A percentile compares a stretch with the other conserved stretches of the same genome.
phyloP scores from a whole-genome alignment of 495 filamentous ascomycete genomes.

The Hypomontagnella monticulosa region DNA sequence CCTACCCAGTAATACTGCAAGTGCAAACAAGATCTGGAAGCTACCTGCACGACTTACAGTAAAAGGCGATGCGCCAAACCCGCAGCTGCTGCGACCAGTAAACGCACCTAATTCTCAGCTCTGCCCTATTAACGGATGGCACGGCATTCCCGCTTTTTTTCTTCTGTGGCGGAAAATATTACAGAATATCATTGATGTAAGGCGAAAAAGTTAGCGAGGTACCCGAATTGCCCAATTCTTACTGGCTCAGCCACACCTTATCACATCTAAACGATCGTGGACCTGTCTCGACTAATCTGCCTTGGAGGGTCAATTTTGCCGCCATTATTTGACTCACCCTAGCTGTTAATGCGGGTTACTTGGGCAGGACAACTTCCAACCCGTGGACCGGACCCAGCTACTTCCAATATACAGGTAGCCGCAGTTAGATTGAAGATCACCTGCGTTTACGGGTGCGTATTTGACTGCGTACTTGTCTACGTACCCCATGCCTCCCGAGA shows the following conservation, averaged over 20 bases:
- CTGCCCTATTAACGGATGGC: slow-evolving; percentile 33
- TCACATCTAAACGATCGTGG: background rate
- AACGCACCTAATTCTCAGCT: slow-evolving; percentile 26
- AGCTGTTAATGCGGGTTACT: background rate
- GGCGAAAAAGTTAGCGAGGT: too few relatives aligned
- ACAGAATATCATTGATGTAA: background rate
- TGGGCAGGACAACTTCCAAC: slow-evolving; percentile 18
- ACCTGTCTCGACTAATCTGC: slow-evolving; percentile 22
- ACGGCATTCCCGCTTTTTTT: slow-evolving; percentile 22
- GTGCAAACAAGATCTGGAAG: slow-evolving; percentile 14
- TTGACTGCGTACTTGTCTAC: background rate
- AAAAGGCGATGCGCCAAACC: slow-evolving; percentile 10
- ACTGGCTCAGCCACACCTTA: slow-evolving; percentile 29
- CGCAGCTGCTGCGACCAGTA: slow-evolving; percentile 15
- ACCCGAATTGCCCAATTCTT: slow-evolving; percentile 8
- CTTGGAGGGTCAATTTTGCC: slow-evolving; percentile 28
- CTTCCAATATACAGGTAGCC: slow-evolving; percentile 3
- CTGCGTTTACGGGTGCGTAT: slow-evolving; percentile 11
- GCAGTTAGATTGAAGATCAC: slow-evolving; percentile 33
- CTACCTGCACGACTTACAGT: slow-evolving; percentile 22
- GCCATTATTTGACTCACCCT: slow-evolving; percentile 29
- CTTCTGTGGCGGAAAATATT: slow-evolving; percentile 25
- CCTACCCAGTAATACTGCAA: background rate
- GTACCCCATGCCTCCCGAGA: slow-evolving; percentile 2
- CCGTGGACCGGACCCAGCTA: background rate